Evolutionary conservation across 1,284 basidiomycete genomes (phyloP), one percentile per base, ranked within the genome.

Genomic region (Erythrobasidium hasegawianum): DNA sequence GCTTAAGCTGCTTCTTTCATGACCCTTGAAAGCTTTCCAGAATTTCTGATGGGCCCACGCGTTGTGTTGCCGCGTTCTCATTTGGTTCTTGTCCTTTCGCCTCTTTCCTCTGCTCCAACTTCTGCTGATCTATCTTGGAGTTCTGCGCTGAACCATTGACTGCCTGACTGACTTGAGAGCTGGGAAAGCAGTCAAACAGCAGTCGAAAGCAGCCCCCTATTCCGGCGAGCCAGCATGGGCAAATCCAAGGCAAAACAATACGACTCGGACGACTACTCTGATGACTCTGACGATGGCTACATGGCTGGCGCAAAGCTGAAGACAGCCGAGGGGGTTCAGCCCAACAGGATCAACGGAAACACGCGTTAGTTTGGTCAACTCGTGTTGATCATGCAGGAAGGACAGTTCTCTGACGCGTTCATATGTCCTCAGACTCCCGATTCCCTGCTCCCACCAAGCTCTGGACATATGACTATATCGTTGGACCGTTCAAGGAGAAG

Each of bases 381-480:
- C n/a, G n/a, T n/a, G n/a, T n/a, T n/a, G n/a, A n/a, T n/a, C n/a
- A n/a, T n/a, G n/a, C n/a, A n/a, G n/a, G n/a, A n/a, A n/a, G n/a
- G n/a, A n/a, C n/a, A n/a, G n/a, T n/a, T n/a, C n/a, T n/a, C n/a
- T n/a, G n/a, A n/a, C n/a, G n/a, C n/a, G n/a, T n/a, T n/a, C n/a
- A n/a, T n/a, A n/a, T n/a, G n/a, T n/a, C n/a, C 50, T 3, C 50
- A 61, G 59, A 27, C 22, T 53, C 59, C 8, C 49, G 29, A 16
- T 61, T 61, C 49, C 49, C 49, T 20, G 20, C 50, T 9, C 61
- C 61, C 20, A 40, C 26, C 11, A 29, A 53, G 16, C 40, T 64
- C 1, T 64, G 53, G 29, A 29, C 52, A 24, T 64, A 45, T 43
- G 54, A 64, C 43, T 64, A 64, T 33, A 64, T 64, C 61, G 47